A percentile compares a stretch with the other conserved stretches of the same genome.
These are phyloP conservation scores for Populus pruinosa DNA, from an alignment of 345 rosid species.

Conservation along the genomic window DNA sequence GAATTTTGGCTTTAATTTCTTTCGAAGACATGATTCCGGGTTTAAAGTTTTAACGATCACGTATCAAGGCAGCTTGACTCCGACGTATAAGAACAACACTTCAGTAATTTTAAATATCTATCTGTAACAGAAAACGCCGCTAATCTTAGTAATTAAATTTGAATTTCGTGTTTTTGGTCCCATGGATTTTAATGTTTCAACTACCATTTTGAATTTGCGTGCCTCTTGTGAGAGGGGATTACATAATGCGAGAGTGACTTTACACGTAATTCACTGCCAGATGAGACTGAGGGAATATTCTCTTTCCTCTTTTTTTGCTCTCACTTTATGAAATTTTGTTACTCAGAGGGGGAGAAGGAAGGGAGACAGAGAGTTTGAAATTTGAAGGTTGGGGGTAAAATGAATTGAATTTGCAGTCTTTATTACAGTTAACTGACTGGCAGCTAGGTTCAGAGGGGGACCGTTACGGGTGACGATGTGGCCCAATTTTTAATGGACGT, in stretches of 20 bases:
- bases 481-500: no score
- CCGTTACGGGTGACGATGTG: no score
- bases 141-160: background rate
- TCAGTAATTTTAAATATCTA: no score
- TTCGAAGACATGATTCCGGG: background rate
- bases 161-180: background rate
- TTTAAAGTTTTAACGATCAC: background rate
- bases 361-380: no score
- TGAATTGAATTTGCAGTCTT: no score
- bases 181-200: conserved; percentile 6
- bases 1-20: background rate
- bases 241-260: background rate
- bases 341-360: background rate
- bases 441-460: no score
- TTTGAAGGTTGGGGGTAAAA: no score
- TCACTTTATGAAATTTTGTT: background rate
- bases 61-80: background rate
- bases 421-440: no score
- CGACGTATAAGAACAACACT: background rate
- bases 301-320: background rate
- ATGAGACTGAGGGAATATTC: conserved; percentile 18
- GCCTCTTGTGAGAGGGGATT: background rate
- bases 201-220: background rate
- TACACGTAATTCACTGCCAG: conserved; percentile 25
- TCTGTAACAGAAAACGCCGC: no score